Percentiles rank a stretch among this genome's conserved stretches.
Conservation (phyloP, 1,139 yeast genomes). For the Taphrina flavorubra region DNA sequence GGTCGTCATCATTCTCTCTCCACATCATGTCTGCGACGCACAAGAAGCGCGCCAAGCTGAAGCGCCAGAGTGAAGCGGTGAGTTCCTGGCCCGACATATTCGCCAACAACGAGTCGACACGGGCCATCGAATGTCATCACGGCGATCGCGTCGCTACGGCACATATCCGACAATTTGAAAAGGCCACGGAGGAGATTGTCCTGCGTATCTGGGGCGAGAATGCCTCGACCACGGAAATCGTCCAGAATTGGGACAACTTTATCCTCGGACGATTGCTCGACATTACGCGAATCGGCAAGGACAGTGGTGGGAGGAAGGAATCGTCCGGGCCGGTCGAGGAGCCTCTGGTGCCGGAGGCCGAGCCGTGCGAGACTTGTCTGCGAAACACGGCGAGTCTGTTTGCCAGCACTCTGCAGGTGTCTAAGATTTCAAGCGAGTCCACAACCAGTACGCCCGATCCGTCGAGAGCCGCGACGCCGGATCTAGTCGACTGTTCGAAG, state of each 20-base stretch:
- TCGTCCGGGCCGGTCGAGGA: no score
- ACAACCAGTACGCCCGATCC: neutral
- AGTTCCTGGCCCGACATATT: slow-evolving; percentile 18
- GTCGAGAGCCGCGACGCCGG: neutral
- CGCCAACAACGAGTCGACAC: neutral
- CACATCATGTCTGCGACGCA: neutral
- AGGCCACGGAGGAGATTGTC: slow-evolving; percentile 19
- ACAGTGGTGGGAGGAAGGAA: neutral
- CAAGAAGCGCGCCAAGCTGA: slow-evolving; percentile 23
- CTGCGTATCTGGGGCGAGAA: slow-evolving; percentile 5
- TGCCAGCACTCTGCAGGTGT: slow-evolving; percentile 7
- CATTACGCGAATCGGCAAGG: neutral
- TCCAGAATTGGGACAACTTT: slow-evolving; percentile 24
- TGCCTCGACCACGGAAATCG: slow-evolving; percentile 17
- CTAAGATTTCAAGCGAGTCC: slow-evolving; percentile 10
- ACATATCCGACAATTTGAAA: slow-evolving; percentile 8
- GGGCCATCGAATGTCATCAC: slow-evolving; percentile 13
- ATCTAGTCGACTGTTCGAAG: no score
- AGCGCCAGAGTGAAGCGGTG: slow-evolving; percentile 1
- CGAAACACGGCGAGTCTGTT: slow-evolving; percentile 12
- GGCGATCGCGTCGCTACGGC: slow-evolving; percentile 23
- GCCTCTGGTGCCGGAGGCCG: neutral
- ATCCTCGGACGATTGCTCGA: slow-evolving; percentile 15
- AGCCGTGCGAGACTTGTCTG: slow-evolving; percentile 18
- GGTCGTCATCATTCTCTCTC: neutral